Evolutionary conservation across 495 filamentous ascomycete species (phyloP), one percentile per base, ranked within the genome.

Genomic region (Astrocystis sublimbata): DNA sequence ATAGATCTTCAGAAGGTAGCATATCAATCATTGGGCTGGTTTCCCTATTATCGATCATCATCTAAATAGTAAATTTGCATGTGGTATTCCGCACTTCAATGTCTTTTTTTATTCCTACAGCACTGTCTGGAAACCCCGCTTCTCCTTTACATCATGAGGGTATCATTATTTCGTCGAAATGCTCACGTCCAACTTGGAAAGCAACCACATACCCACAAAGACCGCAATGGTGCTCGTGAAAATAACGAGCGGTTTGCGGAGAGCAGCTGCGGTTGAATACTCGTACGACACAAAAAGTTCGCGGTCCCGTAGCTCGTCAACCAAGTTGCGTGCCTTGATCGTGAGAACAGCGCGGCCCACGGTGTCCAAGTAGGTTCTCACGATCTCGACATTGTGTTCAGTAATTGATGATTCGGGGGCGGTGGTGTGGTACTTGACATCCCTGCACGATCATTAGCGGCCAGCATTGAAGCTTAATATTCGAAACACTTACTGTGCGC

Each of bases 281-380:
- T 93, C 89, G 72, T 98, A 98, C n/a, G 89, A 89, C 30, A 96
- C 89, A 64, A 96, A 76, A 6, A 98, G 73, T 60, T 93, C 87
- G 36, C 88, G 85, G 65, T 92, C 90, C 60, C 96, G 81, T 33
- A 88, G 83, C 63, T 96, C 94, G 60, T 98, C 94, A 0, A 93
- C 90, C 61, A 98, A 76, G 69, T 94, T 96, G 50, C 87, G 81
- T 26, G 91, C 91, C 54, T 86, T 89, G 64, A 98, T 83, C 59
- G 85, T 89, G 49, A 98, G 81, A 3, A 88, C 85, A 26, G 92
- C 92, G 30, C 94, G 90, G 63, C 94, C 94, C 31, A 91, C 73
- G 1, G 96, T 98, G 75, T 98, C 94, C 82, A 98, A 89, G 76
- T 92, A 98, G 2, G 93, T 97, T 71, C 86, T 87, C 66, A 79